phyloP scores from a whole-genome alignment of 768 basidiomycete species.

The Cyclocybe cylindracea region DNA sequence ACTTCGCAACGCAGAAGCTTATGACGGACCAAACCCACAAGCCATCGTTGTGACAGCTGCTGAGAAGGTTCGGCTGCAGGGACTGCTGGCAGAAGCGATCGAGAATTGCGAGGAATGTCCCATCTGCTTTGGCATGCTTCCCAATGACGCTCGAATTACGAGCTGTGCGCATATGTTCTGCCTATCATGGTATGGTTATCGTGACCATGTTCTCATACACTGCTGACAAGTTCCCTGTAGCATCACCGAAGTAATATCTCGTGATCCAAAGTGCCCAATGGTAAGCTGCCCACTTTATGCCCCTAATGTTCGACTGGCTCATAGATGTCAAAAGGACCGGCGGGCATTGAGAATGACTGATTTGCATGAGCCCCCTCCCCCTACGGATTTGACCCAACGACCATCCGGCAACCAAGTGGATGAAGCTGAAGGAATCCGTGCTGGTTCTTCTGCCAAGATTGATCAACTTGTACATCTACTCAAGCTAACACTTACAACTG shows the following conservation, averaged over 20 bases:
- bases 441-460: slow-evolving; percentile 80
- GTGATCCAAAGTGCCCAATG: slow-evolving; percentile 84
- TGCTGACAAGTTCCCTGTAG: slow-evolving; percentile 29
- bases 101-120: slow-evolving; percentile 87
- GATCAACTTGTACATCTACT: slow-evolving; percentile 78
- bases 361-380: slow-evolving; percentile 63
- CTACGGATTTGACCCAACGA: slow-evolving; percentile 68
- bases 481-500: slow-evolving; percentile 60
- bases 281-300: slow-evolving; percentile 33
- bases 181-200: slow-evolving; percentile 53
- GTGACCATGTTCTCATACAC: background rate
- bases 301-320: background rate
- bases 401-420: slow-evolving; percentile 43
- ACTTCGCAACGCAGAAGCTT: slow-evolving; percentile 42
- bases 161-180: slow-evolving; percentile 76
- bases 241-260: slow-evolving; percentile 67
- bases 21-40: slow-evolving; percentile 25
- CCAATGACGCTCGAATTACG: slow-evolving; percentile 69
- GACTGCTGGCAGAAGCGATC: slow-evolving; percentile 59
- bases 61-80: slow-evolving; percentile 58
- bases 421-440: slow-evolving; percentile 38
- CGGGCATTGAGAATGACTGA: slow-evolving; percentile 53
- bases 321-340: slow-evolving; percentile 58
- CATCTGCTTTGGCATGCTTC: slow-evolving; percentile 61
- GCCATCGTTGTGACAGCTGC: slow-evolving; percentile 49